Percentiles rank a stretch among this genome's conserved stretches.
phyloP scores from a whole-genome alignment of 768 basidiomycete genomes.

The Mrakia hoshinonis region DNA sequence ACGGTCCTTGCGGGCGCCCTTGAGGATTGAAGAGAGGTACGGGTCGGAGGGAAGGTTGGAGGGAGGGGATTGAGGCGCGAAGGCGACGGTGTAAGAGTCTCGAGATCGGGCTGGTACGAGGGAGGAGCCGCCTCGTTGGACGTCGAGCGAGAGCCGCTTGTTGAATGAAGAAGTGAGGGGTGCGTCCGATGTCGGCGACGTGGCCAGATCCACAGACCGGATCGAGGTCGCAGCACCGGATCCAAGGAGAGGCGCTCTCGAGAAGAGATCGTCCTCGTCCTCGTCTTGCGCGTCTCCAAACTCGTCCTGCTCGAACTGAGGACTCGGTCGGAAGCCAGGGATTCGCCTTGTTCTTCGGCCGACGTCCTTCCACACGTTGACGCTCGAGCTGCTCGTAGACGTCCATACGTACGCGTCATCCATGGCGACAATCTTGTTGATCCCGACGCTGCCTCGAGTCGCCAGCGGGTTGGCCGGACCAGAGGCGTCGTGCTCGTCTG shows the following conservation, averaged over 20 bases:
- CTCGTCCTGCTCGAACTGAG: conserved; percentile 23
- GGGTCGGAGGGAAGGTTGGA: background rate
- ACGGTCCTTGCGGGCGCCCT: conserved; percentile 17
- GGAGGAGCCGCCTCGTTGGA: background rate
- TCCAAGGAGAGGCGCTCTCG: background rate
- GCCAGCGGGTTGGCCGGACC: conserved; percentile 30
- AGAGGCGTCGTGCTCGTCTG: conserved; percentile 30
- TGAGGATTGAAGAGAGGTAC: conserved; percentile 7
- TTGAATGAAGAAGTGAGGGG: background rate
- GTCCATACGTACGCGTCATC: conserved; percentile 86
- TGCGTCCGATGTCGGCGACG: background rate
- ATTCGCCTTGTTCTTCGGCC: conserved; percentile 34
- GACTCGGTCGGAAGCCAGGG: conserved; percentile 16
- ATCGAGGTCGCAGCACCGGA: background rate
- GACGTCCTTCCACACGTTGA: conserved; percentile 69
- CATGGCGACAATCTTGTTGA: conserved; percentile 72
- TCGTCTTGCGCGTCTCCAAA: conserved; percentile 32
- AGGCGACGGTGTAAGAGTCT: conserved; percentile 36
- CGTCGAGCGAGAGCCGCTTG: conserved; percentile 31
- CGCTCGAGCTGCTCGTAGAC: conserved; percentile 68
- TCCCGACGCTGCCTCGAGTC: conserved; percentile 57
- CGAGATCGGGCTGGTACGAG: conserved; percentile 29
- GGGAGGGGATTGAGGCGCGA: conserved; percentile 33
- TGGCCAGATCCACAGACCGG: background rate
- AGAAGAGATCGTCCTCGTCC: conserved; percentile 8